Base-by-base conservation (phyloP, 2,329 filamentous ascomycete genomes). In the Septoria linicola region DNA sequence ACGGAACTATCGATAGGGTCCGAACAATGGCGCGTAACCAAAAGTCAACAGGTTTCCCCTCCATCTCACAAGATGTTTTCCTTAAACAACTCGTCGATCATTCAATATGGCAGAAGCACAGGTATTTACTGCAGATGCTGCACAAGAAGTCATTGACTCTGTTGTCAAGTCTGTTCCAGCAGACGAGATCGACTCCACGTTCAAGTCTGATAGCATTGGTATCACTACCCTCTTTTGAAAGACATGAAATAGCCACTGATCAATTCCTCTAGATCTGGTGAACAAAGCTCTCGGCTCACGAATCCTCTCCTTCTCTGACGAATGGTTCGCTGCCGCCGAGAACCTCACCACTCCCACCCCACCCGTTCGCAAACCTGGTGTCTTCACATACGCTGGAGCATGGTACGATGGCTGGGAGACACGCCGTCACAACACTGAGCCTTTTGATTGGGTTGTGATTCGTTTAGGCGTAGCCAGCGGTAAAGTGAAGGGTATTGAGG, bases 401-500 rank as follows among this genome's bases (percentile, higher is more conserved):
- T 84, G 81, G 80, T 84, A 82, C 63, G 80, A 84, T 63, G 81
- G 81, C 14, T 84, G 81, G 81, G 81, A 84, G 58, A 83, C 81
- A 4, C 72, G 81, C 4, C 73, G 81, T 20, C 81, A 84, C 68
- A 84, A 84, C 63, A 67, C 73, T 0, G 73, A 75, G 32, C 73
- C 76, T 8, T 80, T 75, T 55, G 81, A 84, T 67, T 84, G 78
- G 78, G 80, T 80, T 1, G 75, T 83, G 5, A 73, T 83, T 52
- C 73, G 77, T 37, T 73, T 83, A 0, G 80, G 80, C n/a, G 78
- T 80, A 0, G 74, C 85, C 8, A 88, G 84, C 1, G 88, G 87
- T 40, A 84, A 77, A 13, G 80, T 92, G 21, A 78, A 81, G 53
- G 88, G 88, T 13, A 75, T 91, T 41, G 88, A 92, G 72, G 78